These are phyloP conservation scores for Candida hispaniensis DNA, from an alignment of 805 yeast species.

Conservation along the genomic window DNA sequence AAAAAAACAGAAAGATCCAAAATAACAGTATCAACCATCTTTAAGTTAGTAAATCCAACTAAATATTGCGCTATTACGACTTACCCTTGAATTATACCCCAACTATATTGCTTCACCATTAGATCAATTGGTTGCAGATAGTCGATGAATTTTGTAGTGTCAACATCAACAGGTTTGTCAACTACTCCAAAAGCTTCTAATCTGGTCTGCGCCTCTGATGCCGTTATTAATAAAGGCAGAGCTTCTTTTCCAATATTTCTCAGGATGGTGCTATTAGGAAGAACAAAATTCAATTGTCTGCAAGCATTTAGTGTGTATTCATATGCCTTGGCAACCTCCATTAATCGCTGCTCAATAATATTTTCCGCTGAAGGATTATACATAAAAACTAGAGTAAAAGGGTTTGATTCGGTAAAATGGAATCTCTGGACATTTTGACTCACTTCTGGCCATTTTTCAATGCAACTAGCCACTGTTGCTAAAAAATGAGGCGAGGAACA, in stretches of 20 bases:
- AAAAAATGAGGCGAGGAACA: constrained; percentile 9
- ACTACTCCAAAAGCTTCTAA: constrained; percentile 10
- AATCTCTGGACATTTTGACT: constrained; percentile 3
- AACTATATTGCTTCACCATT: constrained; percentile 5
- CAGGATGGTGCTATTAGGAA: constrained; percentile 6
- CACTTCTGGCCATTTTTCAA: constrained; percentile 7
- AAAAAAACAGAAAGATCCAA: too few relatives aligned
- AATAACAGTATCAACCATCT: too few relatives aligned
- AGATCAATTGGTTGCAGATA: constrained; percentile 11
- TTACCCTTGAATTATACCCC: constrained; percentile 14
- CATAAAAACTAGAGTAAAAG: constrained; percentile 6
- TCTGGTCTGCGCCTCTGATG: constrained; percentile 7
- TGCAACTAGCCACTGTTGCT: constrained; percentile 10
- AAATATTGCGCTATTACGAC: too few relatives aligned
- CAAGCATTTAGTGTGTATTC: constrained; percentile 9
- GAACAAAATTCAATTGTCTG: constrained; percentile 2
- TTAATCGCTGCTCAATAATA: constrained; percentile 1
- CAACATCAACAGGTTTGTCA: constrained; percentile 4
- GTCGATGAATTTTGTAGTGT: constrained; percentile 6
- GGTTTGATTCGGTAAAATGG: constrained; percentile 11
- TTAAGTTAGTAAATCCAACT: too few relatives aligned
- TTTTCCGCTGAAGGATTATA: constrained; percentile 2
- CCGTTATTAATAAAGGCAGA: not conserved
- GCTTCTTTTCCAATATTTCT: constrained; percentile 4
- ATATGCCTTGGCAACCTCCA: constrained; percentile 11